A percentile compares a stretch with the other conserved stretches of the same genome.
Conservation (phyloP, 768 basidiomycete species). For the Lentinula sp. region DNA sequence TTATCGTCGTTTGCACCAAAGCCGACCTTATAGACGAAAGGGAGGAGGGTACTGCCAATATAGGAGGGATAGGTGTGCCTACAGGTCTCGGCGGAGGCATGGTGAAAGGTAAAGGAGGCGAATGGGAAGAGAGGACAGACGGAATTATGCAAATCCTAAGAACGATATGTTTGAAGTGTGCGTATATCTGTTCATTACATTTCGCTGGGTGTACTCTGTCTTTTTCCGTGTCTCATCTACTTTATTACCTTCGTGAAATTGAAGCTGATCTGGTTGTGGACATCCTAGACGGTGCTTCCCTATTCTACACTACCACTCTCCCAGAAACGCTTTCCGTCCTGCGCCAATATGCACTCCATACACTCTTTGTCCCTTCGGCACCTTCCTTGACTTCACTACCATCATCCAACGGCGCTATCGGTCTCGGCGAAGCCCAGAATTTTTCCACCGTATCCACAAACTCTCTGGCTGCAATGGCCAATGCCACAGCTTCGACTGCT, state of each 20-base stretch:
- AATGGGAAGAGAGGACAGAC: slow-evolving; percentile 95
- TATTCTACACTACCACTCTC: slow-evolving; percentile 87
- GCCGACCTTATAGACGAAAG: slow-evolving; percentile 89
- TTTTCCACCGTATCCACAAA: slow-evolving; percentile 57
- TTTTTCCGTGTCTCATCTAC: neutral
- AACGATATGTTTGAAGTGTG: slow-evolving; percentile 89
- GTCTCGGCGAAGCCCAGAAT: slow-evolving; percentile 25
- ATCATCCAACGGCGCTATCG: slow-evolving; percentile 54
- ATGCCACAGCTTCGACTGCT: slow-evolving; percentile 36
- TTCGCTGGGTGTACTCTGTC: neutral
- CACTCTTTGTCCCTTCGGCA: slow-evolving; percentile 73
- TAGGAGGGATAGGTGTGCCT: slow-evolving; percentile 19
- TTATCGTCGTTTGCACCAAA: slow-evolving; percentile 87
- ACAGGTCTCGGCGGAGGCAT: slow-evolving; percentile 75
- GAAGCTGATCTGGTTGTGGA: neutral
- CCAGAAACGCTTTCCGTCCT: slow-evolving; percentile 72
- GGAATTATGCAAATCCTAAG: slow-evolving; percentile 93
- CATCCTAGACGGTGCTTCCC: slow-evolving; percentile 73
- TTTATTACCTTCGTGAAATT: neutral
- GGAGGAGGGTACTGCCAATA: slow-evolving; percentile 38
- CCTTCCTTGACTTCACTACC: slow-evolving; percentile 50
- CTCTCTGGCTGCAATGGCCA: slow-evolving; percentile 34
- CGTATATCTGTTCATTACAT: slow-evolving; percentile 22
- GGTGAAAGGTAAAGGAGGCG: slow-evolving; percentile 87
- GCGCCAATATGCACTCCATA: slow-evolving; percentile 78